These are phyloP conservation scores for Haplographium delicatum DNA, from an alignment of 495 filamentous ascomycete genomes.

Conservation along the genomic window DNA sequence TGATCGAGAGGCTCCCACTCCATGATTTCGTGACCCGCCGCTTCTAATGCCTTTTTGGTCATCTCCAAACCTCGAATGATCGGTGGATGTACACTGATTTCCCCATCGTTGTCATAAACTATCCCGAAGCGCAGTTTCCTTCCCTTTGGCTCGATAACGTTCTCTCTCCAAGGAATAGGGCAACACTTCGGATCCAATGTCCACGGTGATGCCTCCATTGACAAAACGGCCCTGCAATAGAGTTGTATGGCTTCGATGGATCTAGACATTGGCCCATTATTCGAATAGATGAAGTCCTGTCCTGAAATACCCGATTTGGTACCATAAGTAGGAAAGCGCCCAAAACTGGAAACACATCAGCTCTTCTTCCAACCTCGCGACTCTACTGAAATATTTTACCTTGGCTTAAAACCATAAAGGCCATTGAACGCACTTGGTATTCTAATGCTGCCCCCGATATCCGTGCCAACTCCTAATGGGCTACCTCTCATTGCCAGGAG, in stretches of 20 bases:
- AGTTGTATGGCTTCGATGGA: slow-evolving; percentile 36
- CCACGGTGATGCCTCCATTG: slow-evolving; percentile 33
- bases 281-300: slow-evolving; percentile 31
- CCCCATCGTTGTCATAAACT: slow-evolving; percentile 46
- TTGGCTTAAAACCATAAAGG: slow-evolving; percentile 55
- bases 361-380: not conserved
- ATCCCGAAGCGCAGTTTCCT: slow-evolving; percentile 45
- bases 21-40: slow-evolving; percentile 37
- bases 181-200: slow-evolving; percentile 35
- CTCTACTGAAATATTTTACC: no score
- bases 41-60: slow-evolving; percentile 36
- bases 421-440: slow-evolving; percentile 63
- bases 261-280: slow-evolving; percentile 42
- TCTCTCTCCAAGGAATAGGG: slow-evolving; percentile 40
- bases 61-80: slow-evolving; percentile 40
- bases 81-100: slow-evolving; percentile 52
- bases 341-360: slow-evolving; percentile 17
- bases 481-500: slow-evolving; percentile 51
- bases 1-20: slow-evolving; percentile 32
- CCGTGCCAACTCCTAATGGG: slow-evolving; percentile 56
- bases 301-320: slow-evolving; percentile 26
- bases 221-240: slow-evolving; percentile 36
- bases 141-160: slow-evolving; percentile 19
- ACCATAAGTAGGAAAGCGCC: slow-evolving; percentile 26
- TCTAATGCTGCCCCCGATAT: slow-evolving; percentile 67